phyloP scores from a whole-genome alignment of 148 eudicot species.

The Diospyros lotus region DNA sequence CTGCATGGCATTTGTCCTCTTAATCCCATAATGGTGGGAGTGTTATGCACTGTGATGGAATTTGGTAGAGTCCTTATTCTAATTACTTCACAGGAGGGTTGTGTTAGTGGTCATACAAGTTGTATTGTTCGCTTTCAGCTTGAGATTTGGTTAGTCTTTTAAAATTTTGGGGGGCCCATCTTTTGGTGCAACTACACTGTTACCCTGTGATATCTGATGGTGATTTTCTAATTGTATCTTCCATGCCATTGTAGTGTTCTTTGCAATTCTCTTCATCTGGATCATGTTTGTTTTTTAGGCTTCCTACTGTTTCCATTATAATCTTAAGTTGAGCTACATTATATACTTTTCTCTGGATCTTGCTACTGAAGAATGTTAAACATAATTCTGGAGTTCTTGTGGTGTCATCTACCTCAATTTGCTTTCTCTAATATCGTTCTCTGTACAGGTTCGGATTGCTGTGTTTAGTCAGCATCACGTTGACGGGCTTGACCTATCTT shows the following conservation, averaged over 20 bases:
- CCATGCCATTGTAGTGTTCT: neutral
- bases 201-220: neutral
- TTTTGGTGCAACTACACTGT: neutral
- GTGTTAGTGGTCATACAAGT: no score
- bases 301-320: neutral
- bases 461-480: constrained; percentile 98
- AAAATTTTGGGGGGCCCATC: neutral
- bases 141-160: neutral
- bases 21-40: no score
- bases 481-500: constrained; percentile 91
- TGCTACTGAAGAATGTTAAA: neutral
- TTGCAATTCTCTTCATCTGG: neutral
- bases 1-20: no score
- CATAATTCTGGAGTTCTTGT: neutral
- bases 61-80: no score
- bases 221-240: neutral
- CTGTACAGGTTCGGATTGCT: constrained; percentile 89
- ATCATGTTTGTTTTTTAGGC: neutral
- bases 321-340: neutral
- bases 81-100: no score
- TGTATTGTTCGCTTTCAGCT: neutral
- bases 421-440: constrained; percentile 12
- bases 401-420: neutral
- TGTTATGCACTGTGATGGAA: no score
- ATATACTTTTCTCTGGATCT: neutral